Evolutionary conservation across 768 basidiomycete species (phyloP), one percentile per base, ranked within the genome.

Genomic region (Brasilioporus rufonigricans): DNA sequence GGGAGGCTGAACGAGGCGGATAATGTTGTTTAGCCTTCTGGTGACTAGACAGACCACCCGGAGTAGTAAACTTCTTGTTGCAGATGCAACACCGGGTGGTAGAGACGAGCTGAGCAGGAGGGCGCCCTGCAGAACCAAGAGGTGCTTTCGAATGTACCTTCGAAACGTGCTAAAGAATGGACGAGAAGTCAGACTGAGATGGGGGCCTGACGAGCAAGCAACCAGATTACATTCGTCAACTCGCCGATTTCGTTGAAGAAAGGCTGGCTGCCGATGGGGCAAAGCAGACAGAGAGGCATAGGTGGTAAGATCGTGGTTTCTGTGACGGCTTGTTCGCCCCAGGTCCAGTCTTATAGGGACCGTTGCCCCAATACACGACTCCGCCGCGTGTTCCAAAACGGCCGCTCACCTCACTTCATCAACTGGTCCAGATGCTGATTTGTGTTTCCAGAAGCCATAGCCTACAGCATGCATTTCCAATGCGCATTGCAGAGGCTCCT

Each of bases 291-390:
- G 51, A 58, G 36, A 46, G 61, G 61, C 65, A 69, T 70, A 38
- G 54, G 31, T 48, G 51, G 50, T 19, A 47, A 57, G 57, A 63
- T 61, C 52, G 61, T 52, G 52, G 56, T 52, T 43, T 58, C 40
- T 48, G 55, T 55, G 51, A 48, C 46, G 51, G 44, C 33, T 48
- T 36, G 58, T 40, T 55, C 32, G 29, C 40, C 56, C 59, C 58
- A 52, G 53, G 58, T 38, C 48, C 51, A 59, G 62, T 51, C 62
- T 67, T 70, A 61, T 70, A 70, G 64, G 64, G 60, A 61, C 65
- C 57, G 53, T 50, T 53, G 68, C 68, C 67, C 68, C 66, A 61
- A 55, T 52, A 62, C 67, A 69, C 67, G 67, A 69, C 67, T 61
- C 53, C 58, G 52, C 67, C 67, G 58, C 67, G 68, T 69, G 67